These are phyloP conservation scores for Spiraea crenata DNA, from an alignment of 331 rosid species.

Conservation along the genomic window DNA sequence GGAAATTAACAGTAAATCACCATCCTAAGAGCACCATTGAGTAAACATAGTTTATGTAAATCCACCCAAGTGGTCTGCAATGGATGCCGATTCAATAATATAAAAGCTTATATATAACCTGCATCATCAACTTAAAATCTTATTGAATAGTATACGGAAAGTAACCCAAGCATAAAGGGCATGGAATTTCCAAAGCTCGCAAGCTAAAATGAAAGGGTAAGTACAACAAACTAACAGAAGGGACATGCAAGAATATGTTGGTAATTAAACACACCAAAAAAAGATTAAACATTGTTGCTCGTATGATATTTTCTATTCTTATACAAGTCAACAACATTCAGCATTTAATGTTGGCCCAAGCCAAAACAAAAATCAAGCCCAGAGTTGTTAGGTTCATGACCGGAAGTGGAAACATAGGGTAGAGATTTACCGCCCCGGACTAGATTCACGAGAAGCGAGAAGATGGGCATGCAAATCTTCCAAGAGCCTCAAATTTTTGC, in stretches of 20 bases:
- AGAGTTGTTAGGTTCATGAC: conserved; percentile 18
- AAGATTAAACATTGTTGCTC: neutral
- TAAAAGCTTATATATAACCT: neutral
- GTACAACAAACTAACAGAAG: neutral
- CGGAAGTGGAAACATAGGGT: conserved; percentile 19
- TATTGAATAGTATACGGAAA: neutral
- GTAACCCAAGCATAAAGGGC: too few species aligned
- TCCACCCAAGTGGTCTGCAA: neutral
- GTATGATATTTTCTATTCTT: neutral
- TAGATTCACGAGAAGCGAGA: conserved; percentile 86
- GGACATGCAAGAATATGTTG: too few species aligned
- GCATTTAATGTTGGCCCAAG: neutral
- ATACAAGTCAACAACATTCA: neutral
- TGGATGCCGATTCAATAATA: neutral
- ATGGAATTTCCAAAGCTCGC: neutral
- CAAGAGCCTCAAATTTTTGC: conserved; percentile 79
- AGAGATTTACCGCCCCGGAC: conserved; percentile 64
- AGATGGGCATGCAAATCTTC: conserved; percentile 86
- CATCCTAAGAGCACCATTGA: neutral
- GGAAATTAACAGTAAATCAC: neutral
- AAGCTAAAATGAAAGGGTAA: neutral
- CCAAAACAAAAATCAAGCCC: neutral
- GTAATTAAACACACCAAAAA: too few species aligned
- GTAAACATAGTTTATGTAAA: neutral
- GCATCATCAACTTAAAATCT: neutral